phyloP scores from a whole-genome alignment of 2,329 filamentous ascomycete species.

The Colletotrichum neosansevieriae region DNA sequence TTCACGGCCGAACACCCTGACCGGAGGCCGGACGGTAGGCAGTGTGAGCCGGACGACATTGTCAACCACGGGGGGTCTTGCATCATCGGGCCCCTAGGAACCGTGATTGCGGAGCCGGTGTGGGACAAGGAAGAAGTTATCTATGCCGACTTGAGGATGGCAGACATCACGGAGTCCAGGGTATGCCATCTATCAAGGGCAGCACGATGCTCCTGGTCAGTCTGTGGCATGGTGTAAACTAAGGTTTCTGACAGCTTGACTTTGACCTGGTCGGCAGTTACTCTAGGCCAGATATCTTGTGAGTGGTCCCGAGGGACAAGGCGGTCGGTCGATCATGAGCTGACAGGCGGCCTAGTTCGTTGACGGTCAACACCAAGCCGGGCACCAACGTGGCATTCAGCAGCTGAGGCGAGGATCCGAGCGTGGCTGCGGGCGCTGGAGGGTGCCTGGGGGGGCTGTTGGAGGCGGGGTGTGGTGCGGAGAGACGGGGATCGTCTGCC shows the following conservation, averaged over 20 bases:
- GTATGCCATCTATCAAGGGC: conserved; percentile 43
- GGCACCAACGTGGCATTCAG: conserved; percentile 47
- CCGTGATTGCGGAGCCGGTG: conserved; percentile 52
- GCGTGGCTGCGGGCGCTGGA: conserved; percentile 11
- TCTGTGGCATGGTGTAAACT: conserved; percentile 12
- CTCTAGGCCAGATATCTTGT: conserved; percentile 55
- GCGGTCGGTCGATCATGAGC: conserved; percentile 17
- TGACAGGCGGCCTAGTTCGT: conserved; percentile 37
- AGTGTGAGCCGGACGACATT: conserved; percentile 52
- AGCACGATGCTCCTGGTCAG: background rate
- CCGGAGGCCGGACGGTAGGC: conserved; percentile 51
- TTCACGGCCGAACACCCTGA: conserved; percentile 54
- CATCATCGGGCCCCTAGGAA: conserved; percentile 54
- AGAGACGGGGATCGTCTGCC: conserved; percentile 10
- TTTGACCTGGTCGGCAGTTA: conserved; percentile 57
- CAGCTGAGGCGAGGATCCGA: conserved; percentile 18
- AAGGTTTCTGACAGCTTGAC: conserved; percentile 49
- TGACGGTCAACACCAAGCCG: conserved; percentile 49
- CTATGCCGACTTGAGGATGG: conserved; percentile 51
- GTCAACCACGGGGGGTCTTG: conserved; percentile 56
- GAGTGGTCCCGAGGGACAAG: conserved; percentile 42
- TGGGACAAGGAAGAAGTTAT: conserved; percentile 55
- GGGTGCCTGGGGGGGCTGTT: background rate
- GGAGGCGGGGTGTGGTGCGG: conserved; percentile 6
- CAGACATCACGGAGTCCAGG: conserved; percentile 52